phyloP scores from a whole-genome alignment of 495 filamentous ascomycete genomes.

The Tuber microsphaerosporum region DNA sequence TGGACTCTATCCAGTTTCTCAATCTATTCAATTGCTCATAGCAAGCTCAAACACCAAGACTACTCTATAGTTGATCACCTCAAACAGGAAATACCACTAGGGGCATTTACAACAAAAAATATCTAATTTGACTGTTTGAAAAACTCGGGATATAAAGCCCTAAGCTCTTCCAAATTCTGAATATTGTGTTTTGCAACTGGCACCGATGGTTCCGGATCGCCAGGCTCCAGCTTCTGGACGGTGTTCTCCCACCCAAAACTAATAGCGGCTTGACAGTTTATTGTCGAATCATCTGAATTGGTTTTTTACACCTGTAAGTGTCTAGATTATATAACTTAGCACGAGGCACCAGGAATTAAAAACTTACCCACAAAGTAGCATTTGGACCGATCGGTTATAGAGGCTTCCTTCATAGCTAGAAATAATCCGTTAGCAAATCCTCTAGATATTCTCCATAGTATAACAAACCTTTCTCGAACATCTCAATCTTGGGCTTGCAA shows the following conservation, averaged over 20 bases:
- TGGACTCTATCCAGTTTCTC: background rate
- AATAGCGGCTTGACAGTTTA: slow-evolving; percentile 39
- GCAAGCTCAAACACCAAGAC: background rate
- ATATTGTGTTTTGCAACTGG: slow-evolving; percentile 53
- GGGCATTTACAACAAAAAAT: background rate
- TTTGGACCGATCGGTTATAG: slow-evolving; percentile 37
- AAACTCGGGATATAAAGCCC: slow-evolving; percentile 34
- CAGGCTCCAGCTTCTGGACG: slow-evolving; percentile 58
- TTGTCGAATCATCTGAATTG: slow-evolving; percentile 25
- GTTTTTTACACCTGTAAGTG: background rate
- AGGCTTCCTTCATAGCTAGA: slow-evolving; percentile 46
- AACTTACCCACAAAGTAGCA: slow-evolving; percentile 35
- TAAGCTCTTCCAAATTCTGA: slow-evolving; percentile 34
- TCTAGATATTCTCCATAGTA: slow-evolving; percentile 39
- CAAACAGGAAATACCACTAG: background rate
- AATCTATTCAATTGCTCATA: background rate
- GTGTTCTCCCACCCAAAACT: slow-evolving; percentile 46
- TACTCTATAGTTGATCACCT: background rate
- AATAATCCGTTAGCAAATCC: background rate
- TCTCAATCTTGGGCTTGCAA: slow-evolving; percentile 76
- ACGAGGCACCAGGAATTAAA: background rate
- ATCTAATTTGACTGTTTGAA: slow-evolving; percentile 16
- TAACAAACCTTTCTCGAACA: slow-evolving; percentile 66
- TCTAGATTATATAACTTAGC: background rate
- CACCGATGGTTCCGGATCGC: slow-evolving; percentile 48